Base-by-base conservation (phyloP, 176 grass and related monocot genomes). In the Oryza australiensis region DNA sequence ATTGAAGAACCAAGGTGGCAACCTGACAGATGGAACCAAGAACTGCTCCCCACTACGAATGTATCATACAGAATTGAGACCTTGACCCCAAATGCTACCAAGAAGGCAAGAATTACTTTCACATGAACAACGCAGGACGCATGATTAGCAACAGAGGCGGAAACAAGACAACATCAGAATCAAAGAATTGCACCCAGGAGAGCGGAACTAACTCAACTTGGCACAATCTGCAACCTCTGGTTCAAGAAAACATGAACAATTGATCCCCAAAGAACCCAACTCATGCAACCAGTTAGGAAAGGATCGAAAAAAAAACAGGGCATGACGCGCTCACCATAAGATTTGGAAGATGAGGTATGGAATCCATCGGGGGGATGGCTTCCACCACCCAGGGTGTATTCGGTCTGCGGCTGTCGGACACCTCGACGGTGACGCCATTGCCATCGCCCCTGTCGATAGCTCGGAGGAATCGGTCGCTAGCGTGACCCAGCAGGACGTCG, bases 341-440 rank as follows among this genome's bases (percentile, higher is more conserved):
- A 22, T 1, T 0, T 12, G 41, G 43, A 41, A 68, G 30, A 11
- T 0, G 1, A 35, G 72, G 82, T 11, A 45, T 40, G 8, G 5
- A 0, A 2, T 35, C 9, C 9, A 30, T 84, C 15, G 3, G 30
- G 32, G 62, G 62, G 62, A 76, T 68, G 33, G 34, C 22, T 68
- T 55, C 29, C 28, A 80, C 68, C 23, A 7, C 16, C 84, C 84
- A 86, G 18, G 20, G 62, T 46, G 42, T 59, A 59, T 66, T 74
- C 26, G 18, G 20, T 43, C 69, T 38, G 45, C 23, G 5, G 69
- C 30, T 64, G 23, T 26, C 1, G 83, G 35, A 2, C 55, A 12
- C 11, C 12, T 74, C 63, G 18, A 67, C 42, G 68, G 41, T 42
- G 76, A 80, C 76, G 30, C 2, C 7, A 3, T 8, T 68, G 30